A percentile compares a stretch with the other conserved stretches of the same genome.
Evolutionary conservation across 2,329 filamentous ascomycete genomes (phyloP).

Genomic region (Aureobasidium subglaciale): DNA sequence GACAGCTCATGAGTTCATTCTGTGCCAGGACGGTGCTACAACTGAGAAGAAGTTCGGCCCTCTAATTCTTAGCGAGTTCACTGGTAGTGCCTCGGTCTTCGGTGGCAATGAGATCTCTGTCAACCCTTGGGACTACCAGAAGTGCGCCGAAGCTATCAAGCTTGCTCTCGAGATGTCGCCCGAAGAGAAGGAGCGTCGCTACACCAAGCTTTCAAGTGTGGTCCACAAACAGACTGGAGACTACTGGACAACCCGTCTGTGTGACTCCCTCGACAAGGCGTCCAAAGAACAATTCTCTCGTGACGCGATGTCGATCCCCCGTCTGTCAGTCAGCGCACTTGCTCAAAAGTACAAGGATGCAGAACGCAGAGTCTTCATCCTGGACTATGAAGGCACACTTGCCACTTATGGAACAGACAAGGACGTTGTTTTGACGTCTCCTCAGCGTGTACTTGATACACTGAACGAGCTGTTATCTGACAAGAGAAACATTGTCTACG

Average conservation of each 20-base stretch:
- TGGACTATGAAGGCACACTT: constrained; percentile 91
- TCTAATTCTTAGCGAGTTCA: constrained; percentile 90
- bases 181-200: constrained; percentile 66
- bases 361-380: constrained; percentile 68
- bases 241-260: constrained; percentile 76
- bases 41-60: constrained; percentile 79
- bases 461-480: constrained; percentile 76
- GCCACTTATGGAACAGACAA: constrained; percentile 79
- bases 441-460: constrained; percentile 75
- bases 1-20: constrained; percentile 88
- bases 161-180: constrained; percentile 72
- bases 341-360: constrained; percentile 59
- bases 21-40: constrained; percentile 78
- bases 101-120: constrained; percentile 72
- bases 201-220: constrained; percentile 63
- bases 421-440: constrained; percentile 78
- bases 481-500: constrained; percentile 76
- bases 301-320: constrained; percentile 78
- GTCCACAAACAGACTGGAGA: constrained; percentile 77
- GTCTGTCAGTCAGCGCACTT: constrained; percentile 64
- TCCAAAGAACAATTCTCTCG: constrained; percentile 80
- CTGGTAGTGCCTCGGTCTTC: constrained; percentile 82
- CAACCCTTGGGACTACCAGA: constrained; percentile 91
- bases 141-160: constrained; percentile 80
- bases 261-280: constrained; percentile 62